A percentile compares a stretch with the other conserved stretches of the same genome.
These are phyloP conservation scores for Epichloe brachyelytri DNA, from an alignment of 2,329 filamentous ascomycete species.

Conservation along the genomic window DNA sequence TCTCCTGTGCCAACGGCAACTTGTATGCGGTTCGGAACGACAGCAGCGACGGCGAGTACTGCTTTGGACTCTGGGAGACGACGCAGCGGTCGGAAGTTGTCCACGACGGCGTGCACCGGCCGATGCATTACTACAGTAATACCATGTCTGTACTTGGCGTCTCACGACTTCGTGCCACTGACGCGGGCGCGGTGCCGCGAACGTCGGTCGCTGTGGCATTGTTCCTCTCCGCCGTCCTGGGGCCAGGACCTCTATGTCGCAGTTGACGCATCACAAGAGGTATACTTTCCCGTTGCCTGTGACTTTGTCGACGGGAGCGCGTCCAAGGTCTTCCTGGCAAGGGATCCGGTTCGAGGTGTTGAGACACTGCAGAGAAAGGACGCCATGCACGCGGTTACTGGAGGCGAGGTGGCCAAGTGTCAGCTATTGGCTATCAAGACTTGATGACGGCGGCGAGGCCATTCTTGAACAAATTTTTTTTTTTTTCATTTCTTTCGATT, in stretches of 20 bases:
- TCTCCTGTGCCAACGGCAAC: conserved; percentile 22
- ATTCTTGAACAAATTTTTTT: not conserved
- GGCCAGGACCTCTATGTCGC: conserved; percentile 10
- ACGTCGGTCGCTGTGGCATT: conserved; percentile 10
- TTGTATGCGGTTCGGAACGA: conserved; percentile 16
- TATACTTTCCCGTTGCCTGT: conserved; percentile 19
- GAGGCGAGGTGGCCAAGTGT: conserved; percentile 12
- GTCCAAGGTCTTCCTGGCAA: conserved; percentile 17
- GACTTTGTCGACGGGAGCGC: conserved; percentile 11
- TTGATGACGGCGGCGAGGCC: not conserved
- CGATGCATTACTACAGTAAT: conserved; percentile 22
- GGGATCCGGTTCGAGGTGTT: conserved; percentile 12
- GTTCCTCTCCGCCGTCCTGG: conserved; percentile 7
- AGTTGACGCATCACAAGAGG: conserved; percentile 9
- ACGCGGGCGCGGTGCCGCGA: conserved; percentile 9
- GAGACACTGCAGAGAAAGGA: conserved; percentile 12
- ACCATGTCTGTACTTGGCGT: conserved; percentile 20
- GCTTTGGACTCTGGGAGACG: conserved; percentile 14
- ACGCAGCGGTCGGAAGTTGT: conserved; percentile 9
- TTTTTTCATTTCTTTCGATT: not conserved
- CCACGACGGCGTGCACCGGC: conserved; percentile 11
- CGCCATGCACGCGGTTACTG: conserved; percentile 15
- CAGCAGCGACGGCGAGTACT: conserved; percentile 9
- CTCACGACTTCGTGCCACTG: conserved; percentile 15
- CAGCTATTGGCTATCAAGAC: conserved; percentile 2